Base-by-base conservation (phyloP, 2,329 filamentous ascomycete genomes). In the Cladosporium cucumerinum region DNA sequence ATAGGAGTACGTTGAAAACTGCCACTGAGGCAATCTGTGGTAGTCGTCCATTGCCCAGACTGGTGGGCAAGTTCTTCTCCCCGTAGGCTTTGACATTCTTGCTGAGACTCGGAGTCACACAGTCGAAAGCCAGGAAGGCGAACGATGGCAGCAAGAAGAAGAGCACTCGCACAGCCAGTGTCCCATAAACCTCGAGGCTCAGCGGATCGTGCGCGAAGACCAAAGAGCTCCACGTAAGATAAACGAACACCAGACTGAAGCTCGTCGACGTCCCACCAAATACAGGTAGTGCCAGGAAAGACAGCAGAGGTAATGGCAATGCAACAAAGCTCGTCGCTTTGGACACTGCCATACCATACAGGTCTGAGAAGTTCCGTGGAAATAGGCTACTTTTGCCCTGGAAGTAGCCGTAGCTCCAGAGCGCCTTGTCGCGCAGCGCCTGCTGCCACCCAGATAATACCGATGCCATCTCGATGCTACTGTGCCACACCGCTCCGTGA, bases 231-330 rank as follows among this genome's bases (percentile, higher is more conserved):
- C 93, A 97, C 70, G 91, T 94, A 80, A 96, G 85, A 76, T 93
- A 94, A 78, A 97, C 95, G 81, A 96, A 93, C 67, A 96, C 80
- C 26, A 96, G 80, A 76, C 95, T 97, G 68, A 96, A 82, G 1
- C 89, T 93, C 1, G 92, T 94, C 49, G 82, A 89, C 80, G 89
- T 93, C 7, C 90, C 90, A 30, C 89, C 90, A 48, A 91, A 78
- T 68, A 92, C 84, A 1, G 90, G 90, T 43, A 94, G 82, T 1
- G 89, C 91, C 65, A 93, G 81, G 57, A 93, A 80, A 26, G 90
- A 80, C n/a, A 81, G 74, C 21, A 82, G 68, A 1, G 80, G 80
- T 48, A 82, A 71, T 8, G 75, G 75, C 5, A 76, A 65, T 1
- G 74, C 66, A 25, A 74, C 43, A 1, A 76, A 49, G 57, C 70